Conservation (phyloP, 169 alveolate genomes). For the Plasmodium knowlesi region DNA sequence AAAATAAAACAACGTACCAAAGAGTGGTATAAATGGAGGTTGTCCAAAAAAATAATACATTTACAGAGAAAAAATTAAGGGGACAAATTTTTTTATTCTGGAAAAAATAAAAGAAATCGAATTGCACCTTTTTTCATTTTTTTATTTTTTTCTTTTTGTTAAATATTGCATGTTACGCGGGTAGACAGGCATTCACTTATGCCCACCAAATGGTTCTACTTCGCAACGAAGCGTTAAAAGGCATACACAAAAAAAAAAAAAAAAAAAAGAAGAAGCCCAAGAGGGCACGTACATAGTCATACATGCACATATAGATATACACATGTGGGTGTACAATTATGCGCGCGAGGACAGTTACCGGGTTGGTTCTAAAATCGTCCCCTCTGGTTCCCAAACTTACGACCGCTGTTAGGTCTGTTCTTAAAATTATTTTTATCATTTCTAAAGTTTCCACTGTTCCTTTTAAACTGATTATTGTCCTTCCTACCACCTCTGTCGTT, state of each 20-base stretch:
- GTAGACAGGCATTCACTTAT: not conserved
- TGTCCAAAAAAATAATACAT: not conserved
- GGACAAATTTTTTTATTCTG: not conserved
- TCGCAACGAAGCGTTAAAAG: not conserved
- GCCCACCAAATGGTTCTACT: not conserved
- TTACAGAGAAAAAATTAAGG: no score
- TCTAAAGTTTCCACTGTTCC: conserved; percentile 79
- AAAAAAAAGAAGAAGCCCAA: not conserved
- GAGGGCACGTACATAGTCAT: not conserved
- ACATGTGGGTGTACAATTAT: conserved; percentile 1
- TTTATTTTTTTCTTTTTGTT: no score
- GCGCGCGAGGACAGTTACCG: not conserved
- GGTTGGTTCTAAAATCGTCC: conserved; percentile 35
- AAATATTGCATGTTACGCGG: not conserved
- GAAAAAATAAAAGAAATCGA: not conserved
- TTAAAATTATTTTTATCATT: conserved; percentile 51
- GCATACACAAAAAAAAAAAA: conserved; percentile 5
- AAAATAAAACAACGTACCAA: not conserved
- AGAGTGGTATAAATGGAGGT: not conserved
- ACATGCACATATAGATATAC: conserved; percentile 20
- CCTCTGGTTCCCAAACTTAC: conserved; percentile 50
- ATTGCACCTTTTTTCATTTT: not conserved
- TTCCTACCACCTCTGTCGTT: conserved; percentile 75
- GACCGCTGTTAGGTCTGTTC: conserved; percentile 46
- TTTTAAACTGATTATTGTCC: conserved; percentile 40